phyloP scores from a whole-genome alignment of 2,329 filamentous ascomycete genomes.

The Clonostachys rosea region DNA sequence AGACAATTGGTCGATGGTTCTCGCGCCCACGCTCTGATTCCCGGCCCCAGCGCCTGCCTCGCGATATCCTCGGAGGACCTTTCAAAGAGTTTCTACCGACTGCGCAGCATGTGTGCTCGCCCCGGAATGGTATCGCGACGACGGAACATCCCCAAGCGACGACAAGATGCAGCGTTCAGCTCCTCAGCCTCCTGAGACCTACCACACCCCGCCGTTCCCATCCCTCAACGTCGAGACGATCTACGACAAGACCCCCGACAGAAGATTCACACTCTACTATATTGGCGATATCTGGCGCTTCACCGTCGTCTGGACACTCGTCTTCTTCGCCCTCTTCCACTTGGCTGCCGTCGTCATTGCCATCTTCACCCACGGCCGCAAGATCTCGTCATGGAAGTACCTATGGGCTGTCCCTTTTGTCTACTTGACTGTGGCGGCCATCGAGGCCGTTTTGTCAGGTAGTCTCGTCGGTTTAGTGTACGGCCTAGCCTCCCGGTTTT shows the following conservation, averaged over 20 bases:
- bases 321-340: conserved; percentile 74
- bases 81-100: no score
- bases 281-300: conserved; percentile 80
- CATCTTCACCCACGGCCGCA: conserved; percentile 63
- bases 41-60: no score
- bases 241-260: conserved; percentile 32
- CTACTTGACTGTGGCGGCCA: conserved; percentile 66
- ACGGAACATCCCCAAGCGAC: no score
- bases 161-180: no score
- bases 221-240: conserved; percentile 72
- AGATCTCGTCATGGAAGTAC: conserved; percentile 50
- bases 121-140: no score
- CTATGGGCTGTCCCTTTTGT: conserved; percentile 70
- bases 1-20: no score
- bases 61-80: no score
- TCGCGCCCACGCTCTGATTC: no score
- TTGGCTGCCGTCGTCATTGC: conserved; percentile 68
- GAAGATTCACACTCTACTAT: conserved; percentile 61
- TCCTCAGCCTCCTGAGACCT: conserved; percentile 32
- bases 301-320: conserved; percentile 80
- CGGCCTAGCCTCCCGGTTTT: conserved; percentile 21
- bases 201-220: conserved; percentile 70
- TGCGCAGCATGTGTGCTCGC: no score
- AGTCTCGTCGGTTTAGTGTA: conserved; percentile 78
- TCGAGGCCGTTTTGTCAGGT: conserved; percentile 76